Base-by-base conservation (phyloP, 2,329 filamentous ascomycete genomes). In the Stachybotrys chartarum region DNA sequence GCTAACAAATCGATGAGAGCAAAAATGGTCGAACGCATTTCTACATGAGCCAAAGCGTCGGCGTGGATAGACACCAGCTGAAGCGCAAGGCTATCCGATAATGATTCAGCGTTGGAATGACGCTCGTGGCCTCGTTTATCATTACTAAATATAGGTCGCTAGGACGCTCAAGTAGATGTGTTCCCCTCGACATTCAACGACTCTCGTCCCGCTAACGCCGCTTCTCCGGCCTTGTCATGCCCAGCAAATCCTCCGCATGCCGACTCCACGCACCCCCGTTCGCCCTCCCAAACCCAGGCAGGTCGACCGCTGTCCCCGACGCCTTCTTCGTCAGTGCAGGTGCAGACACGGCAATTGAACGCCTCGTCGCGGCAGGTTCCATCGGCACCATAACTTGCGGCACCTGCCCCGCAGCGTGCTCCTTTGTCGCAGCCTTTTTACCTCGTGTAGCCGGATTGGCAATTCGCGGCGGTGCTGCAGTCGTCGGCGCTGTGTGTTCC, bases 251-350 rank as follows among this genome's bases (percentile, higher is more conserved):
- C 60, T 82, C 77, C 1, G 86, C 85, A 64, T 89, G 86, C 30
- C 77, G 79, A 61, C 84, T 88, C 86, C 86, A 90, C 0, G 86
- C 81, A 3, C 85, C 85, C 16, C 80, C 73, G 60, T 80, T 81
- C 3, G 75, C 77, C 62, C 73, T 78, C 2, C 70, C 70, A 55
- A 81, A 79, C 1, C 73, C 74, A 10, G 75, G 72, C 56, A 77
- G 64, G n/a, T 57, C 60, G 64, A 58, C 24, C 18, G 30, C 54
- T 16, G 47, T 46, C 32, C 56, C 53, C 51, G 60, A 55, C 24
- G 55, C 45, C 7, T 51, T 54, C 52, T 47, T 52, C 17, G 30
- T 52, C 32, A 53, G 44, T 17, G 31, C 7, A 30, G 32, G 53
- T 6, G 52, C 54, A 46, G 50, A 52, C 4, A 56, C 50, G 44